Conservation (phyloP, 495 filamentous ascomycete species). For the Aspergillus egyptiacus region DNA sequence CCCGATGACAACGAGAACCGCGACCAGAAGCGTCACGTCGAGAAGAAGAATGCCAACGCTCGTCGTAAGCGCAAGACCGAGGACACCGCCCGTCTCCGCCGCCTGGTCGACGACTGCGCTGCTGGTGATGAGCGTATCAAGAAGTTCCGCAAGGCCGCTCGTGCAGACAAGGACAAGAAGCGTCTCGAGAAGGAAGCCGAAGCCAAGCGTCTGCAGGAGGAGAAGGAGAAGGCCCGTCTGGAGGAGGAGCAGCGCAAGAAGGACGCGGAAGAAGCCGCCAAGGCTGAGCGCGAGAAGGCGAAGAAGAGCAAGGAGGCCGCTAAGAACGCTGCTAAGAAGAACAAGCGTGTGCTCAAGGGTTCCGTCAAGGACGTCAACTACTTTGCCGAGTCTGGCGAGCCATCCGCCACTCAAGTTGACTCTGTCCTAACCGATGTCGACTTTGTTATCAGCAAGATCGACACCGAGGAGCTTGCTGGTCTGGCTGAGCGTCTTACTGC, state of each 20-base stretch:
- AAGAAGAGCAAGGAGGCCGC: conserved; percentile 98
- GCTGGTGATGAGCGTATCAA: conserved; percentile 90
- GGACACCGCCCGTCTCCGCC: conserved; percentile 83
- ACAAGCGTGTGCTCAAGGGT: conserved; percentile 87
- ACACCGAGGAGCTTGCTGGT: conserved; percentile 77
- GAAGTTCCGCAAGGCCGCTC: conserved; percentile 86
- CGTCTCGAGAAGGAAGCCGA: conserved; percentile 85
- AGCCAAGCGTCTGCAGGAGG: conserved; percentile 74
- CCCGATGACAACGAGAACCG: conserved; percentile 98
- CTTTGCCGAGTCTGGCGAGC: conserved; percentile 56
- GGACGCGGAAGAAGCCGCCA: conserved; percentile 80
- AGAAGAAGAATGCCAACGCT: conserved; percentile 95
- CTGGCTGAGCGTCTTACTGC: conserved; percentile 67
- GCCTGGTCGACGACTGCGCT: conserved; percentile 79
- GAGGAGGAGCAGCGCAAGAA: conserved; percentile 70
- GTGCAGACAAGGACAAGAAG: conserved; percentile 91
- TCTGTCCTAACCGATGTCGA: conserved; percentile 80
- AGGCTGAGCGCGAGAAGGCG: conserved; percentile 68
- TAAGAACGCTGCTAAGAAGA: conserved; percentile 99
- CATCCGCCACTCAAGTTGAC: conserved; percentile 70
- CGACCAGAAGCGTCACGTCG: conserved; percentile 95
- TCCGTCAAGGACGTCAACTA: conserved; percentile 97
- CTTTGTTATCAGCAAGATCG: conserved; percentile 80
- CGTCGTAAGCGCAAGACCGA: conserved; percentile 99
- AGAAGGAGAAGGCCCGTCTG: conserved; percentile 67